Evolutionary conservation across 2,329 filamentous ascomycete genomes (phyloP), one percentile per base, ranked within the genome.

Genomic region (Colletotrichum sp.): DNA sequence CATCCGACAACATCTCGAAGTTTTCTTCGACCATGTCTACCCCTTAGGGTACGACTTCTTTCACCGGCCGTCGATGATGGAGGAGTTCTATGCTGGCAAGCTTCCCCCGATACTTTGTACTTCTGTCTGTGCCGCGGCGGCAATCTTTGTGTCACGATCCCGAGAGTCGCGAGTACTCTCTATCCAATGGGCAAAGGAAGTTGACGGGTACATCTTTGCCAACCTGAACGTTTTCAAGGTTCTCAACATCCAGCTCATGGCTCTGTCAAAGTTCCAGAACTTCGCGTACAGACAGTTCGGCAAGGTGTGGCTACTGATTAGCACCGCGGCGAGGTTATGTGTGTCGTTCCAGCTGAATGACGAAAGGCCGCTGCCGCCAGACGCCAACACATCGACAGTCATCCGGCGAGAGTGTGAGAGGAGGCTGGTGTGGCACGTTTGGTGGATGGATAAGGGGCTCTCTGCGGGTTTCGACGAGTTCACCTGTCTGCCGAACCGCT

Each of bases 341-440:
- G 60, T 74, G 26, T 65, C 67, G 5, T 74, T 71, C n/a, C 72
- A 74, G 48, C 67, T 74, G 24, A 74, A 74, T 10, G 67, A 71
- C 13, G 72, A 74, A 10, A 28, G 48, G 2, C 66, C 67, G 5
- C 14, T 70, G 26, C n/a, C 67, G 1, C 26, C 67, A 12, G 67
- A 65, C n/a, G 52, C 68, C 10, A 60, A 66, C 7, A 65, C 67
- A 1, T 24, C 67, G 9, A 59, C 59, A 0, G 32, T 60, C 2
- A 74, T 74, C 34, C 32, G 48, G 6, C 59, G 67, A 6, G 72
- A 74, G 48, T 74, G 72, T 21, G 67, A 74, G 4, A n/a, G 72
- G 26, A 59, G 72, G 16, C 48, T 74, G 7, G 72, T 74, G 1
- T 74, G 72, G 72, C 67, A 74, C 18, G 48, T 71, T 1, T 74